Evolutionary conservation across 31 red algal genomes (phyloP), one percentile per base, ranked within the genome.

Genomic region (Bonnemaisonia californica): DNA sequence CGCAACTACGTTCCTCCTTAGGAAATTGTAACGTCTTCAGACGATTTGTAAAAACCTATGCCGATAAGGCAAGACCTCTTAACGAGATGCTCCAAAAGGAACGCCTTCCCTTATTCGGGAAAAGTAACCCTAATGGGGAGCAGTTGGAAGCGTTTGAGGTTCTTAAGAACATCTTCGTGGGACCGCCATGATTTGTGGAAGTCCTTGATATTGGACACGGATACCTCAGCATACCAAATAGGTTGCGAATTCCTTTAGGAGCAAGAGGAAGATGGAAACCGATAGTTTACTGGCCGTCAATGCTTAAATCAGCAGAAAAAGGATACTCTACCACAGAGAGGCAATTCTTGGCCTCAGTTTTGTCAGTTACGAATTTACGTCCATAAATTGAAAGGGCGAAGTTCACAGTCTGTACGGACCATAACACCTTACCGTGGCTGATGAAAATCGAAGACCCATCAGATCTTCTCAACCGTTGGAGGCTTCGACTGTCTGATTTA

Each of bases 301-400:
- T 21, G 26, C 61, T 77, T 26, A 77, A 63, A 5, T 29, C 41
- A 63, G 62, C 7, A 39, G n/a, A n/a, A n/a, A n/a, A n/a, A n/a
- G n/a, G n/a, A n/a, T n/a, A n/a, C n/a, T n/a, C n/a, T n/a, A n/a
- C 48, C n/a, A 57, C 37, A 23, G n/a, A 74, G 54, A 73, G 54
- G 28, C 69, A 89, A 76, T 80, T 4, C 30, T 62, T 81, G 2
- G 76, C 69, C 36, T 34, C 54, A 2, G 67, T 76, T n/a, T 89
- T 63, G 66, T 29, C 45, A 16, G 26, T 82, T 0, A 2, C 42
- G 1, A 81, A 62, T 5, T 64, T 89, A 1, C 42, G 75, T 2
- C 63, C 62, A 45, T 89, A 81, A 40, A 76, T 89, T 40, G 66
- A 59, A 65, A 55, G 69, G 16, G 32, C 41, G 8, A 5, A 40